Percentiles rank a stretch among this genome's conserved stretches.
These are phyloP conservation scores for Trichoderma lentiforme DNA, from an alignment of 2,329 filamentous ascomycete species.

Conservation along the genomic window DNA sequence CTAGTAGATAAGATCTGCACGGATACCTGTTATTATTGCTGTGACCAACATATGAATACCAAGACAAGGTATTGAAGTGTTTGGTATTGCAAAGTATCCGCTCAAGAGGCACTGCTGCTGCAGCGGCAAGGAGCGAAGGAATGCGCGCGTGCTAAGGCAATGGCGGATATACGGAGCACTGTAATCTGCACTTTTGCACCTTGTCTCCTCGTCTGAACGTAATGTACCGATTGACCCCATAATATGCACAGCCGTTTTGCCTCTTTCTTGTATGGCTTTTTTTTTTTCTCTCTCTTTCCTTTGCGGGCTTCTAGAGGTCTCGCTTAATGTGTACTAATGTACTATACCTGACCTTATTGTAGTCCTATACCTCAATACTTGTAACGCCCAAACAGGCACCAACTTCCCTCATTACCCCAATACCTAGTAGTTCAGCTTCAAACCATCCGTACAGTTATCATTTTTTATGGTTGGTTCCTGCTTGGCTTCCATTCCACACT, in stretches of 20 bases:
- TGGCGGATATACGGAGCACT: neutral
- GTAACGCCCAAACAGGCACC: neutral
- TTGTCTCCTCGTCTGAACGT: neutral
- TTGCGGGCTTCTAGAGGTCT: neutral
- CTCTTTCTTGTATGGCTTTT: neutral
- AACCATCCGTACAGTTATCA: neutral
- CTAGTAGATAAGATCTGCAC: neutral
- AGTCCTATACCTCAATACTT: neutral
- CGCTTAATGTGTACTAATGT: neutral
- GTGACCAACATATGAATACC: neutral
- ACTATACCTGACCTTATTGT: neutral
- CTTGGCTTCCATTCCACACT: too few species aligned
- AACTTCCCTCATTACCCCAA: neutral
- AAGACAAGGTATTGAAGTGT: neutral
- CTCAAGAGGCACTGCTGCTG: neutral
- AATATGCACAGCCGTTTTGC: neutral
- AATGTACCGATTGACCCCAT: neutral
- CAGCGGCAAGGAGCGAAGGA: constrained; percentile 11
- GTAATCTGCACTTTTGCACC: neutral
- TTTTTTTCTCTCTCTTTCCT: neutral
- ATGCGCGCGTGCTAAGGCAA: neutral
- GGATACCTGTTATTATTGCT: too few species aligned
- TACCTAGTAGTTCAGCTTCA: neutral
- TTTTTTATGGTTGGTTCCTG: neutral
- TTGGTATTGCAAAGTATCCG: neutral